phyloP scores from a whole-genome alignment of 345 rosid genomes.

The Lepidium africanum region DNA sequence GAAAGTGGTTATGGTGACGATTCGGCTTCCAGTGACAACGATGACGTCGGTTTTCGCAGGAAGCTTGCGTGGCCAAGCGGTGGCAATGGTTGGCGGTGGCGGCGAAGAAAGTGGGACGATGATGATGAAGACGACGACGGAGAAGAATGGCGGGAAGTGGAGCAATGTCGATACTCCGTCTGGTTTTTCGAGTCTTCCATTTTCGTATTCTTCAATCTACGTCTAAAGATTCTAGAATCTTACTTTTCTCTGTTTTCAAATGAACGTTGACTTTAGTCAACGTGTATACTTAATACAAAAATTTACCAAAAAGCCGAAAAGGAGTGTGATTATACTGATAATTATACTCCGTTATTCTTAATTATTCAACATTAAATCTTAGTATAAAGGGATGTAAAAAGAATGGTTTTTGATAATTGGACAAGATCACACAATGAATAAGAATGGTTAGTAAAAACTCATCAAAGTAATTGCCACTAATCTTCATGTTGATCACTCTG shows the following conservation, averaged over 20 bases:
- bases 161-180: slow-evolving; percentile 15
- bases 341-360: no score
- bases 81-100: slow-evolving; percentile 26
- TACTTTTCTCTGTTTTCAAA: background rate
- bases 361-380: no score
- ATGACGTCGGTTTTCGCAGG: slow-evolving; percentile 31
- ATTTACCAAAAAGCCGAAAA: background rate
- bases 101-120: slow-evolving; percentile 24
- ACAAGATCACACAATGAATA: no score
- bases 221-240: background rate
- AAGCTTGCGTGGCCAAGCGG: slow-evolving; percentile 18
- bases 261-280: background rate
- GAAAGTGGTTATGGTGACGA: slow-evolving; percentile 24
- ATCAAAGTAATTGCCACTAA: slow-evolving; percentile 60
- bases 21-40: slow-evolving; percentile 32
- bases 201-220: slow-evolving; percentile 18
- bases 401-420: no score
- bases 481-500: slow-evolving; percentile 27
- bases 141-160: slow-evolving; percentile 25
- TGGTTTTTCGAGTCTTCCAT: slow-evolving; percentile 28
- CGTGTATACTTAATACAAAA: background rate
- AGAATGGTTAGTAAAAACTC: no score
- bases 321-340: background rate
- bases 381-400: no score
- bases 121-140: slow-evolving; percentile 11